phyloP scores from a whole-genome alignment of 2,329 filamentous ascomycete genomes.

The Cryphonectria naterciae region DNA sequence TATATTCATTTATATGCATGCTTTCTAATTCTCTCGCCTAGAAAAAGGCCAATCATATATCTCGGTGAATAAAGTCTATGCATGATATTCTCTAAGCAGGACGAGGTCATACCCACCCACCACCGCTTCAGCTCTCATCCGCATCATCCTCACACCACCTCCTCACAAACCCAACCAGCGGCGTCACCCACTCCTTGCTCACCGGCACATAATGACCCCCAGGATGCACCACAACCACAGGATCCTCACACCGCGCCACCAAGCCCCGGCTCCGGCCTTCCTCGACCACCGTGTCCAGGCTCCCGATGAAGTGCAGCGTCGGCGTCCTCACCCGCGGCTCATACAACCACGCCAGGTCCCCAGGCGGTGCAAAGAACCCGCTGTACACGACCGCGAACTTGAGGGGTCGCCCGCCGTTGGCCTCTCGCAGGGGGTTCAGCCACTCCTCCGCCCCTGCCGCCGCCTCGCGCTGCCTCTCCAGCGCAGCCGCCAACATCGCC shows the following conservation, averaged over 20 bases:
- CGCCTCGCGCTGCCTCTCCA: slow-evolving; percentile 56
- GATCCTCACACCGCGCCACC: slow-evolving; percentile 65
- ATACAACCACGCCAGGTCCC: slow-evolving; percentile 70
- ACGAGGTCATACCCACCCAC: not conserved
- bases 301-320: slow-evolving; percentile 80
- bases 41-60: not conserved
- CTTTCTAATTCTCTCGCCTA: not conserved
- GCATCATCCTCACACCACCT: slow-evolving; percentile 32
- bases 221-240: slow-evolving; percentile 69
- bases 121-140: slow-evolving; percentile 8
- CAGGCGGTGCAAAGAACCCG: slow-evolving; percentile 71
- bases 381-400: slow-evolving; percentile 79
- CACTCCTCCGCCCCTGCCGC: slow-evolving; percentile 38
- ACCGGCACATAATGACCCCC: slow-evolving; percentile 91
- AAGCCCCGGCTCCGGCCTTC: slow-evolving; percentile 72
- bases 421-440: slow-evolving; percentile 50
- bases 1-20: not conserved
- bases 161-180: slow-evolving; percentile 54
- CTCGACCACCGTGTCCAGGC: slow-evolving; percentile 85
- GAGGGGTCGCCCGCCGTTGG: slow-evolving; percentile 52
- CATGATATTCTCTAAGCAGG: not conserved
- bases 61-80: not conserved
- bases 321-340: slow-evolving; percentile 77
- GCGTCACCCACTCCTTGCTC: slow-evolving; percentile 78
- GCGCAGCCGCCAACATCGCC: slow-evolving; percentile 70